Evolutionary conservation across 2,329 filamentous ascomycete genomes (phyloP), one percentile per base, ranked within the genome.

Genomic region (Hypomyces rosellus): DNA sequence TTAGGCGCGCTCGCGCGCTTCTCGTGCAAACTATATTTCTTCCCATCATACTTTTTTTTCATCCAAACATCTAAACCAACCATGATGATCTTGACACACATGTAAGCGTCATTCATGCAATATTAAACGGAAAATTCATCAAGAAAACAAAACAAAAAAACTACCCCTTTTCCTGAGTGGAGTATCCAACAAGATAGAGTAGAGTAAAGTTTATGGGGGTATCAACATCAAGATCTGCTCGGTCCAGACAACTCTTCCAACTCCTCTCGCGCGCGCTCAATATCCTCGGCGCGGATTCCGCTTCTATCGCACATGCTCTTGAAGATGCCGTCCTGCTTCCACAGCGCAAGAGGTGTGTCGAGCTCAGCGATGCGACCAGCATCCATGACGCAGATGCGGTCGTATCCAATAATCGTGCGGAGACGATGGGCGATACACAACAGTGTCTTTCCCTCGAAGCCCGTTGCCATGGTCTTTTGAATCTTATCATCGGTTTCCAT

Each of bases 401-500:
- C 92, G 68, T 97, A 97, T 25, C 85, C 84, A 55, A 97, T 86
- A 55, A 99, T 96, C 1, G 93, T 97, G 63, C 89, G 86, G 61
- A 97, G 74, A 5, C 92, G 80, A 69, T 97, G 92, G 5, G 92
- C 92, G 65, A 97, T 96, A 69, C 90, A 96, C 18, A 97, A 74
- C 43, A 97, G 71, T 2, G 92, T 96, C 74, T 87, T 89, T 52
- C 90, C 91, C 48, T 80, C 77, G 74, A 97, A 97, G 0, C 85
- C 91, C 1, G 80, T 77, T 0, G 88, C 85, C 68, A 97, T 96
- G 3, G 91, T 95, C 49, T 76, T 74, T 69, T 97, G 92, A 64
- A 97, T 96, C 77, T 93, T 95, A 69, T 89, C 86, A 65, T 99
- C 93, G 3, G 92, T 97, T 64, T 96, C 92, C 75, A 96, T 93